Conservation (phyloP, 2,329 filamentous ascomycete species). For the Exophiala sp. region DNA sequence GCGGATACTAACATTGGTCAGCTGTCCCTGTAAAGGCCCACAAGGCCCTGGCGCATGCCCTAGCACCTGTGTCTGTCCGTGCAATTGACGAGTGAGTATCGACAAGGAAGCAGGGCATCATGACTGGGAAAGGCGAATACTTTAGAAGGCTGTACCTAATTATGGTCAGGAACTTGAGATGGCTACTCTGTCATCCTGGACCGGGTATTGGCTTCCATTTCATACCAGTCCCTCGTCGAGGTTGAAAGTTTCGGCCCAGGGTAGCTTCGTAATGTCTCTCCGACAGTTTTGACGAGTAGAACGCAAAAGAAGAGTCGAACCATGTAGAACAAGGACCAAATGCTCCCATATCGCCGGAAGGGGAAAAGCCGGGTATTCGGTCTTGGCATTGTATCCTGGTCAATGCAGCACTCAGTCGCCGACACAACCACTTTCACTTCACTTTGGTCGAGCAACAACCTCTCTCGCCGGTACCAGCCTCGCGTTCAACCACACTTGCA, state of each 20-base stretch:
- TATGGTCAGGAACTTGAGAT: no score
- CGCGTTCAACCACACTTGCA: not conserved
- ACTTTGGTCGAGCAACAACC: constrained; percentile 5
- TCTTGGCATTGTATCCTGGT: constrained; percentile 11
- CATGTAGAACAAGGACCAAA: not conserved
- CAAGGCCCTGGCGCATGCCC: constrained; percentile 18
- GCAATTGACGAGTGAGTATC: constrained; percentile 10
- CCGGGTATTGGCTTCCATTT: no score
- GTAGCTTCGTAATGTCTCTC: not conserved
- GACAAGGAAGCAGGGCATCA: not conserved
- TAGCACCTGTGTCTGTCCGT: constrained; percentile 17
- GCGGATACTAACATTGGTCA: constrained; percentile 4
- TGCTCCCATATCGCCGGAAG: constrained; percentile 1
- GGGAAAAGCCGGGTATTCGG: constrained; percentile 4
- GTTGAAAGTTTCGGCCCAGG: no score
- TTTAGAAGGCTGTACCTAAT: no score
- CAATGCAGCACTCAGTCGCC: not conserved
- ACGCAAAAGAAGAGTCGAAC: not conserved
- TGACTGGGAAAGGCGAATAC: not conserved
- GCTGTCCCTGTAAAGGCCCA: constrained; percentile 18
- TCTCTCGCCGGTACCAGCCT: not conserved
- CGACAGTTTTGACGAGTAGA: not conserved
- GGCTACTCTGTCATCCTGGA: no score
- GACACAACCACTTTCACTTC: constrained; percentile 3
- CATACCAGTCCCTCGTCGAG: no score